Conservation (phyloP, 768 basidiomycete species). For the Tubosaeta sp. region DNA sequence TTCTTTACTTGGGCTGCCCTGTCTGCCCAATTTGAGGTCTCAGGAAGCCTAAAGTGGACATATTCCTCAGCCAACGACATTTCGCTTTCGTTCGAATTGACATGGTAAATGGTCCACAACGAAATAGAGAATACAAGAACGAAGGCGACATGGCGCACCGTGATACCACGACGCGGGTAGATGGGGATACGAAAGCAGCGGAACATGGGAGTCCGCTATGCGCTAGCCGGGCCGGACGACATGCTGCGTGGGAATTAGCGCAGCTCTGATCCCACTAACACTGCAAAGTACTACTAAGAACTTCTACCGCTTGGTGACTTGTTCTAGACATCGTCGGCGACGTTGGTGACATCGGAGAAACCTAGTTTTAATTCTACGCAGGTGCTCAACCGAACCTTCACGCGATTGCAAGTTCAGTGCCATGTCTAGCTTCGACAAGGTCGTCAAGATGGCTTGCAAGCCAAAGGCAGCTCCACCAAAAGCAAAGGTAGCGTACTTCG, state of each 20-base stretch:
- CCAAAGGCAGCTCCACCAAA: conserved; percentile 96
- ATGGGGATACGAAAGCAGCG: background rate
- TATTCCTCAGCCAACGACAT: conserved; percentile 9
- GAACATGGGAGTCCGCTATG: background rate
- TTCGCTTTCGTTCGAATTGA: background rate
- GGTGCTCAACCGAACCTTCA: background rate
- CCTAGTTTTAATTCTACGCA: conserved; percentile 26
- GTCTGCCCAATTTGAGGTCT: conserved; percentile 43
- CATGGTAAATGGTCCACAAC: conserved; percentile 20
- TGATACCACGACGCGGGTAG: conserved; percentile 13
- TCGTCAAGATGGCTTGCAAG: conserved; percentile 95
- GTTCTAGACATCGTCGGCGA: background rate
- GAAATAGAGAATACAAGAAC: conserved; percentile 9
- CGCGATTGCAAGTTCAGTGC: background rate
- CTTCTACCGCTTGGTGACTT: background rate
- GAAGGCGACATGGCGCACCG: conserved; percentile 23
- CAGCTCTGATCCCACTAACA: background rate
- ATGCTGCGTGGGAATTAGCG: conserved; percentile 1
- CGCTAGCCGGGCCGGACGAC: background rate
- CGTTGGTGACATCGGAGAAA: conserved; percentile 2
- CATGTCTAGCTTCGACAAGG: conserved; percentile 85
- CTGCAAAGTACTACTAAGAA: background rate
- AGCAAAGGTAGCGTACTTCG: conserved; percentile 62
- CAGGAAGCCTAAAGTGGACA: conserved; percentile 18
- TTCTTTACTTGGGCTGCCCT: conserved; percentile 53